Percentiles rank a stretch among this genome's conserved stretches.
Evolutionary conservation across 306 rosid genomes (phyloP).

Genomic region (Acmispon strigosus): DNA sequence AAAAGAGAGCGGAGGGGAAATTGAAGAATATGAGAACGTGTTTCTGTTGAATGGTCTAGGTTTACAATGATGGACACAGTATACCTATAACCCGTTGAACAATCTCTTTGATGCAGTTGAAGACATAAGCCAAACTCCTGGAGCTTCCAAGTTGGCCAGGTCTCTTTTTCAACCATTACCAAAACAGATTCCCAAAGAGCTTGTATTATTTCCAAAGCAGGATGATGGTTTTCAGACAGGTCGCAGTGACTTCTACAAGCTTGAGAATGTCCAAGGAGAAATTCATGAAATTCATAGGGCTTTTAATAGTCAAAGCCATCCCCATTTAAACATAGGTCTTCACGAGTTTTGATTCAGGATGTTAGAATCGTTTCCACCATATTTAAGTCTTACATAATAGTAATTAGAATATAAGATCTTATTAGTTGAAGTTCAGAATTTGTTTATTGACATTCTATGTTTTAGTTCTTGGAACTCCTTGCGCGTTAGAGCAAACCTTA

Average conservation of each 20-base stretch:
- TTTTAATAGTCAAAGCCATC: constrained; percentile 46
- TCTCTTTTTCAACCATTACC: constrained; percentile 85
- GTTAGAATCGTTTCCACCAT: constrained; percentile 29
- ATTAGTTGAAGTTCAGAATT: not conserved
- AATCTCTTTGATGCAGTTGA: constrained; percentile 94
- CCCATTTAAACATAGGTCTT: constrained; percentile 67
- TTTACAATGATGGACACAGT: constrained; percentile 23
- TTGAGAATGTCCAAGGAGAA: constrained; percentile 62
- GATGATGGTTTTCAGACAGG: constrained; percentile 53
- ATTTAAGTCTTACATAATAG: constrained; percentile 16
- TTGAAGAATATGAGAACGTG: not conserved
- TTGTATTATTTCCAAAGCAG: constrained; percentile 52
- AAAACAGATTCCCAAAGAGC: constrained; percentile 51
- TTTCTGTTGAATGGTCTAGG: constrained; percentile 20
- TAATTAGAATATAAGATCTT: constrained; percentile 1
- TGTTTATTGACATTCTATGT: not conserved
- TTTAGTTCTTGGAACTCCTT: constrained; percentile 18
- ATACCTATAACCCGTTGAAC: constrained; percentile 38
- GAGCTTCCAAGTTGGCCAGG: constrained; percentile 87
- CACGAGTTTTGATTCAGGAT: constrained; percentile 38
- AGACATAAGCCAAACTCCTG: constrained; percentile 68
- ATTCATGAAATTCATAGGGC: constrained; percentile 61
- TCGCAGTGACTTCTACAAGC: constrained; percentile 56
- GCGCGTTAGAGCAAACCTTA: constrained; percentile 25
- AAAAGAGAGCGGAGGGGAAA: not conserved